A percentile compares a stretch with the other conserved stretches of the same genome.
Conservation (phyloP, 1,139 yeast genomes). For the Schwanniomyces etchellsii region DNA sequence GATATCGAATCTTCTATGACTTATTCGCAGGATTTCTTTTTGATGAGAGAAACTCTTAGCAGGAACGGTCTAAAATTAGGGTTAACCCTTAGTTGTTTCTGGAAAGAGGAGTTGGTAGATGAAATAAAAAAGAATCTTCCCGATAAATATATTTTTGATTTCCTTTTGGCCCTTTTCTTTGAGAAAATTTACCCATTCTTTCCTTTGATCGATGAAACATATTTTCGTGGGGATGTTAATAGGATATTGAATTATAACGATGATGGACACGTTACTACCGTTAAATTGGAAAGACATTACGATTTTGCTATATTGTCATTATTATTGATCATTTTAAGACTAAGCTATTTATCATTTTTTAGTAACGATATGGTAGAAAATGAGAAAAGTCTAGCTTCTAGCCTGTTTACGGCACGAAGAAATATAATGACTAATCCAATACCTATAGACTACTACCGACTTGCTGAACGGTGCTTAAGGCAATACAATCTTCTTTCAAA, state of each 20-base stretch:
- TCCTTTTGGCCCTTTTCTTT: no score
- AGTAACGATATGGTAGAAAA: neutral
- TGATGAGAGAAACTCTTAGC: no score
- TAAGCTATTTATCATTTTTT: conserved; percentile 21
- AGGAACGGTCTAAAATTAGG: no score
- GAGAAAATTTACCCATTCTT: conserved; percentile 3
- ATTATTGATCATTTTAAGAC: conserved; percentile 19
- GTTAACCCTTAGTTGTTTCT: no score
- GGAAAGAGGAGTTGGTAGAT: no score
- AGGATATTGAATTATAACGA: neutral
- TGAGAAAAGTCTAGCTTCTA: neutral
- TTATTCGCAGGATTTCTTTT: no score
- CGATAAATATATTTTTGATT: no score
- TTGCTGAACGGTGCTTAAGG: neutral
- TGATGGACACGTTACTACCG: neutral
- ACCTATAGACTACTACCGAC: conserved; percentile 1
- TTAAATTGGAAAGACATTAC: conserved; percentile 14
- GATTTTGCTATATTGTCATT: conserved; percentile 24
- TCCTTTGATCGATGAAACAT: conserved; percentile 5
- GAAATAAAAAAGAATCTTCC: no score
- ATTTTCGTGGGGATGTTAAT: conserved; percentile 2
- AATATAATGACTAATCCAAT: neutral
- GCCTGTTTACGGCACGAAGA: neutral
- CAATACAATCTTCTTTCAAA: neutral
- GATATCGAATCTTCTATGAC: no score